phyloP scores from a whole-genome alignment of 2,329 filamentous ascomycete species.

The Reticulascus tulasneorum region DNA sequence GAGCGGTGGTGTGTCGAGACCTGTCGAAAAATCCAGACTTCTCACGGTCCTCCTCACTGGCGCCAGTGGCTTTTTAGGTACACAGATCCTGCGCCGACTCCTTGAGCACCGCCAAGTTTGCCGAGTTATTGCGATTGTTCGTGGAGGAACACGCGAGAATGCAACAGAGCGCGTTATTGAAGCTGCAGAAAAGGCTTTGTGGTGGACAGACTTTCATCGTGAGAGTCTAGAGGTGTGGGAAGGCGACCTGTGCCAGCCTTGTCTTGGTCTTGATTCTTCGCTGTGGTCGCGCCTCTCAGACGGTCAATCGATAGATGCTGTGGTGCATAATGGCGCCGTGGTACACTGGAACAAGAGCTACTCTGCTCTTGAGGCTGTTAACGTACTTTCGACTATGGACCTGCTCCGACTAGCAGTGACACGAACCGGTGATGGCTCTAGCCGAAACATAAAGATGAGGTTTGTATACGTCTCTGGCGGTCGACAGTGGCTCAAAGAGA shows the following conservation, averaged over 20 bases:
- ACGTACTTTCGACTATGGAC: conserved; percentile 1
- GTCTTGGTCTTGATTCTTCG: background rate
- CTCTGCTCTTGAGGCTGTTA: conserved; percentile 1
- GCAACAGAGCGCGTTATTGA: conserved; percentile 1
- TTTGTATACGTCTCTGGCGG: conserved; percentile 6
- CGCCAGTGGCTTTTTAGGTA: conserved; percentile 3
- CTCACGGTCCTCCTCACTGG: conserved; percentile 6
- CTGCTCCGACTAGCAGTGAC: background rate
- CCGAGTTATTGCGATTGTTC: background rate
- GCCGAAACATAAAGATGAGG: background rate
- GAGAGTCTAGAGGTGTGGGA: conserved; percentile 6
- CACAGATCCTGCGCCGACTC: conserved; percentile 5
- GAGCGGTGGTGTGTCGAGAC: too few relatives aligned
- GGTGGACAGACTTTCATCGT: conserved; percentile 6
- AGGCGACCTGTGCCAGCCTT: background rate
- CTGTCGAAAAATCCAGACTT: background rate
- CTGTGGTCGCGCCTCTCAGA: background rate
- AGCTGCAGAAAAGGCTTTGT: background rate
- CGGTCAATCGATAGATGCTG: background rate
- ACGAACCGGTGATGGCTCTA: too few relatives aligned
- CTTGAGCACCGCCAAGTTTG: background rate
- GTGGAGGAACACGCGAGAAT: background rate
- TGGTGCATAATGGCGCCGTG: conserved; percentile 5
- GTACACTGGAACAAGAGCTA: conserved; percentile 11
- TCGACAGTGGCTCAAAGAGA: conserved; percentile 1